These are phyloP conservation scores for Cryptosporidium tyzzeri DNA, from an alignment of 169 alveolate species.

Conservation along the genomic window DNA sequence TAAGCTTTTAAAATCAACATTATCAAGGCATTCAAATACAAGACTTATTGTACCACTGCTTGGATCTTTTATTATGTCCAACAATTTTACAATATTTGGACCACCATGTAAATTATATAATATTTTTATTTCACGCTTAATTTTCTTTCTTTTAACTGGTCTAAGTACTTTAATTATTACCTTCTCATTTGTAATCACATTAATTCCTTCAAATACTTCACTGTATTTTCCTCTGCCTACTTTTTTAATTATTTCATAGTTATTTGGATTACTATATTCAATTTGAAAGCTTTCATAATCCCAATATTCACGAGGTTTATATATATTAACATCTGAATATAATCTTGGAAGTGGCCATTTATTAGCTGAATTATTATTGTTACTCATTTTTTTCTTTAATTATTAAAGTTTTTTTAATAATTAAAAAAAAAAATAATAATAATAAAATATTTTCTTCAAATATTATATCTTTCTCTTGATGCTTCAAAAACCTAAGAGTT, in stretches of 20 bases:
- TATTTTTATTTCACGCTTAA: conserved; percentile 96
- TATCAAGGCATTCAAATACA: conserved; percentile 90
- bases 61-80: conserved; percentile 97
- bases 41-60: conserved; percentile 95
- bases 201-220: conserved; percentile 96
- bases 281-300: conserved; percentile 91
- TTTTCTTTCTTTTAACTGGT: conserved; percentile 97
- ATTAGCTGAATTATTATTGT: conserved; percentile 28
- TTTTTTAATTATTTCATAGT: conserved; percentile 94
- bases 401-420: not conserved
- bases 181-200: conserved; percentile 82
- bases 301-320: conserved; percentile 90
- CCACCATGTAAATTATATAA: conserved; percentile 95
- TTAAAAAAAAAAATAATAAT: not conserved
- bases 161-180: conserved; percentile 95
- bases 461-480: not conserved
- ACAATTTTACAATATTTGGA: conserved; percentile 92
- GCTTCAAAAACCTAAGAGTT: not conserved
- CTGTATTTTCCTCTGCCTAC: conserved; percentile 99
- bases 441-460: not conserved
- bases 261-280: conserved; percentile 86
- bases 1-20: conserved; percentile 91
- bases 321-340: conserved; percentile 87
- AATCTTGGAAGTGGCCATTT: conserved; percentile 80
- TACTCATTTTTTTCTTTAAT: conserved; percentile 18